Evolutionary conservation across 805 yeast species (phyloP).

Genomic region (Barnettozyma salicaria): DNA sequence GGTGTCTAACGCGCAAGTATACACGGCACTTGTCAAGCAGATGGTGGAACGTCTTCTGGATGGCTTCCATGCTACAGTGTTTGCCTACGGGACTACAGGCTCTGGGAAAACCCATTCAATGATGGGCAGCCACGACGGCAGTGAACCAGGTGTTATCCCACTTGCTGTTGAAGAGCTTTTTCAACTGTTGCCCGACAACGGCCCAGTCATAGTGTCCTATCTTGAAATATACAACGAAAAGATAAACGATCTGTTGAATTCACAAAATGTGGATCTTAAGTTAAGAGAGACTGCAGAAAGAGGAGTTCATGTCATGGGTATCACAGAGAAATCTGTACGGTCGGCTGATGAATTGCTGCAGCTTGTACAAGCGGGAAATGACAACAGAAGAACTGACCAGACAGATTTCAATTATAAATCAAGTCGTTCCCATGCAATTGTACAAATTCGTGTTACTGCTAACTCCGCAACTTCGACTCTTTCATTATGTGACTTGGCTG

Average conservation of each 20-base stretch:
- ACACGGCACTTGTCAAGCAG: slow-evolving; percentile 46
- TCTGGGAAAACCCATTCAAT: slow-evolving; percentile 94
- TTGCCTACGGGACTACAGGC: slow-evolving; percentile 97
- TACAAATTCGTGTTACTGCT: slow-evolving; percentile 50
- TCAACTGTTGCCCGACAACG: slow-evolving; percentile 27
- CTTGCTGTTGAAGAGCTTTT: slow-evolving; percentile 69
- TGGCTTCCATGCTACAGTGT: slow-evolving; percentile 83
- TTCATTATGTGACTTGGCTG: slow-evolving; percentile 91
- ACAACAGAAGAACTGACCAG: slow-evolving; percentile 70
- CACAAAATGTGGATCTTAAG: slow-evolving; percentile 45
- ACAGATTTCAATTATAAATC: slow-evolving; percentile 86
- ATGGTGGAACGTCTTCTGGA: slow-evolving; percentile 51
- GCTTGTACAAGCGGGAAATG: slow-evolving; percentile 64
- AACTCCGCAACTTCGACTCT: slow-evolving; percentile 45
- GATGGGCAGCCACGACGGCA: slow-evolving; percentile 55
- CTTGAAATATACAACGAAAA: slow-evolving; percentile 93
- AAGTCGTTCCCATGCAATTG: slow-evolving; percentile 88
- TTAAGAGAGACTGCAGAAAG: slow-evolving; percentile 69
- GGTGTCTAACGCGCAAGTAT: slow-evolving; percentile 53
- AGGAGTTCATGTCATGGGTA: slow-evolving; percentile 74
- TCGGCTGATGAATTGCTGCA: slow-evolving; percentile 54
- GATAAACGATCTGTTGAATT: slow-evolving; percentile 63
- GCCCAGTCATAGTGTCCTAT: slow-evolving; percentile 58
- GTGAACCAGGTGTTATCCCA: slow-evolving; percentile 76
- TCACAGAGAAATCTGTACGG: slow-evolving; percentile 53